These are phyloP conservation scores for Fallopia convolvulus DNA, from an alignment of 148 eudicot species.

Conservation along the genomic window DNA sequence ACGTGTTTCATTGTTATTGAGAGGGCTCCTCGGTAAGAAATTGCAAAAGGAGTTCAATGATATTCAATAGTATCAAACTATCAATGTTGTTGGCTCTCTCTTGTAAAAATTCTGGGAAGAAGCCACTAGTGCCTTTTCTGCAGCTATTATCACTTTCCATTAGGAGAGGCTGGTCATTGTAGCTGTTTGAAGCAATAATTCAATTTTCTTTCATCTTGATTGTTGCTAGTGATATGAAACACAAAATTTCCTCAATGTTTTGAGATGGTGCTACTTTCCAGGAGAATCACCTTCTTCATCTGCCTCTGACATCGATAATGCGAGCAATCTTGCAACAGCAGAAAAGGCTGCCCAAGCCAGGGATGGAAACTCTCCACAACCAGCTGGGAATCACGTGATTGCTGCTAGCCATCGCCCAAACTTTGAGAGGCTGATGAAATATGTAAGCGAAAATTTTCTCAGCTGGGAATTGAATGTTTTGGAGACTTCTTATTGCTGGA, in stretches of 20 bases:
- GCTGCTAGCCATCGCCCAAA: conserved; percentile 60
- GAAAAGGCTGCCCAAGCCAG: conserved; percentile 66
- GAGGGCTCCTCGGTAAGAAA: background rate
- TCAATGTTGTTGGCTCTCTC: background rate
- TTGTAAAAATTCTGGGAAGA: background rate
- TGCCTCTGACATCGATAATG: conserved; percentile 93
- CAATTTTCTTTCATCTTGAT: background rate
- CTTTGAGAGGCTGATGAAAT: conserved; percentile 55
- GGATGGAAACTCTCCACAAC: conserved; percentile 61
- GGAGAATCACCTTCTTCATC: conserved; percentile 98
- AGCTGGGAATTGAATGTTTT: background rate
- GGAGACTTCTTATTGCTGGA: background rate
- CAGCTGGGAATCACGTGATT: conserved; percentile 57
- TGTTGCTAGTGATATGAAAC: background rate
- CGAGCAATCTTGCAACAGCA: conserved; percentile 54
- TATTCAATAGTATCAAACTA: background rate
- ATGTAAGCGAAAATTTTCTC: conserved; percentile 51
- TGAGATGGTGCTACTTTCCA: conserved; percentile 19
- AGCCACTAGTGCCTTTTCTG: background rate
- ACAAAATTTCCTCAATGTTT: background rate
- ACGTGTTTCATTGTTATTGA: background rate
- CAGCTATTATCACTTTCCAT: background rate
- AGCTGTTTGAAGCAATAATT: background rate
- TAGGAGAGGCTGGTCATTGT: background rate
- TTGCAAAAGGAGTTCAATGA: background rate